phyloP scores from a whole-genome alignment of 2,329 filamentous ascomycete species.

The Plenodomus tracheiphilus region DNA sequence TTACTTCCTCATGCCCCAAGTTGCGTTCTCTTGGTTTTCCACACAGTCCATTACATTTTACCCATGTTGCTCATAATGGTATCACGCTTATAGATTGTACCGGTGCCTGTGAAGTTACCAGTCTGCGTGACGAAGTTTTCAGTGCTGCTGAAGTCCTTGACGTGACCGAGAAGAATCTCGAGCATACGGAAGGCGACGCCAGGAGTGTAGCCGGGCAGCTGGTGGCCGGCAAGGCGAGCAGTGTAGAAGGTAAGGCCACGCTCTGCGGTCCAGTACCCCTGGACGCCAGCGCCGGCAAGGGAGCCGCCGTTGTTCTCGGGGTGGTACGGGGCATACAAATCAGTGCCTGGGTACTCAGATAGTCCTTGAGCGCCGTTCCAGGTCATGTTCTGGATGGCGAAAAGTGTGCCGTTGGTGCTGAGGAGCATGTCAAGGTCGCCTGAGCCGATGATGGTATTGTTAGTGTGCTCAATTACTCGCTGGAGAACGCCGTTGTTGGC shows the following conservation, averaged over 20 bases:
- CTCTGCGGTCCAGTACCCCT: slow-evolving; percentile 49
- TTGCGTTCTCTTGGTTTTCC: neutral
- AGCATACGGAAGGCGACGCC: slow-evolving; percentile 48
- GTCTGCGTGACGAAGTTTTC: slow-evolving; percentile 42
- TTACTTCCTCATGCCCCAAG: neutral
- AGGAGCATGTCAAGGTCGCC: slow-evolving; percentile 56
- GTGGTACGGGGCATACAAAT: slow-evolving; percentile 51
- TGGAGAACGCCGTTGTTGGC: slow-evolving; percentile 49
- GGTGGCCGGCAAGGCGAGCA: slow-evolving; percentile 47
- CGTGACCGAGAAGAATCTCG: slow-evolving; percentile 48
- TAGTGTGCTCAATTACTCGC: slow-evolving; percentile 56
- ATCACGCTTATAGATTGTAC: slow-evolving; percentile 28
- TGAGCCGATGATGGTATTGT: slow-evolving; percentile 55
- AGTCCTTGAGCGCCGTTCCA: slow-evolving; percentile 56
- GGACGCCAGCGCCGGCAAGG: slow-evolving; percentile 46
- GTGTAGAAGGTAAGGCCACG: slow-evolving; percentile 53
- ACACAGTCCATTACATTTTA: neutral
- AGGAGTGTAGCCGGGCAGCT: slow-evolving; percentile 50
- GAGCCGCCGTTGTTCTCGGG: slow-evolving; percentile 46
- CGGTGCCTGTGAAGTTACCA: slow-evolving; percentile 37
- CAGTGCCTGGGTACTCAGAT: slow-evolving; percentile 45
- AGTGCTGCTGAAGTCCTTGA: slow-evolving; percentile 42
- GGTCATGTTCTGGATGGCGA: slow-evolving; percentile 59
- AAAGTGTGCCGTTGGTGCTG: slow-evolving; percentile 55
- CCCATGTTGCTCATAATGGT: neutral